phyloP scores from a whole-genome alignment of 768 basidiomycete species.

The Ramaria sp. region DNA sequence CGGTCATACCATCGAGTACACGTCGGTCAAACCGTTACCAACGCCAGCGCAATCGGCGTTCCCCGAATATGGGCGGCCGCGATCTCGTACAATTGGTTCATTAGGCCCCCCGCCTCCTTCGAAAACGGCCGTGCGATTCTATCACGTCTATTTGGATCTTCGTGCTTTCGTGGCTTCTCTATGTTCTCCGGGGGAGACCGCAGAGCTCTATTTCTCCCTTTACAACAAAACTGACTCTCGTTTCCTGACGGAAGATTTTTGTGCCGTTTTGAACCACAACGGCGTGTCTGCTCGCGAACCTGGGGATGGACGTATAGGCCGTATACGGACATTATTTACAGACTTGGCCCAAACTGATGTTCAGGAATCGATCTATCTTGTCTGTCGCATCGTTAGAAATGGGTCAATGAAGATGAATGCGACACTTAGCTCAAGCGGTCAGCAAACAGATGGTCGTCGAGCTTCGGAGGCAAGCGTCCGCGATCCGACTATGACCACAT shows the following conservation, averaged over 20 bases:
- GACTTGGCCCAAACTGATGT: slow-evolving; percentile 84
- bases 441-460: slow-evolving; percentile 3
- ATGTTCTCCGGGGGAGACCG: slow-evolving; percentile 84
- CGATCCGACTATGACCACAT: not conserved
- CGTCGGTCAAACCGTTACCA: slow-evolving; percentile 35
- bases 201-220: slow-evolving; percentile 88
- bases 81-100: slow-evolving; percentile 25
- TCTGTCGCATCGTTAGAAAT: slow-evolving; percentile 84
- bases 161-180: slow-evolving; percentile 87
- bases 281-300: slow-evolving; percentile 81
- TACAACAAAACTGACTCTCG: slow-evolving; percentile 76
- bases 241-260: slow-evolving; percentile 92
- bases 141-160: slow-evolving; percentile 83
- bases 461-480: slow-evolving; percentile 5
- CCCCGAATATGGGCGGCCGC: slow-evolving; percentile 39
- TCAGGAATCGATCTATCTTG: slow-evolving; percentile 76
- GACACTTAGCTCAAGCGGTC: slow-evolving; percentile 30
- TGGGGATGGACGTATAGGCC: slow-evolving; percentile 28
- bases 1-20: slow-evolving; percentile 36
- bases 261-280: slow-evolving; percentile 81
- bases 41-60: slow-evolving; percentile 64
- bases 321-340: slow-evolving; percentile 78
- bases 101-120: slow-evolving; percentile 19
- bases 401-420: slow-evolving; percentile 72
- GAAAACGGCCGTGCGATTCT: slow-evolving; percentile 56